These are phyloP conservation scores for Pyricularia grisea DNA, from an alignment of 2,329 filamentous ascomycete species.

Conservation along the genomic window DNA sequence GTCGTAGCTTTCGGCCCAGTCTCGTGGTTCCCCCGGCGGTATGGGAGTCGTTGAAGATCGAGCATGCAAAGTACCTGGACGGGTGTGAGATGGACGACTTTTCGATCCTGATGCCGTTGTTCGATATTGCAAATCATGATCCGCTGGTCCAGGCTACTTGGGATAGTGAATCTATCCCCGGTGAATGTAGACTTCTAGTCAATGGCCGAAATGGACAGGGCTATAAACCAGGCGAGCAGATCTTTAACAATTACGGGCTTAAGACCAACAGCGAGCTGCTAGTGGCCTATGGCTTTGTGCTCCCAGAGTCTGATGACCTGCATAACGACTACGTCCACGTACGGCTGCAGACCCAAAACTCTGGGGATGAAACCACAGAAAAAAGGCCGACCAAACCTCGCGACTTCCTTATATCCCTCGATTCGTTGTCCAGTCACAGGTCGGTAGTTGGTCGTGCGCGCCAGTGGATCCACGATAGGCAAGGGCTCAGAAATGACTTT, in stretches of 20 bases:
- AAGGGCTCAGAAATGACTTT: conserved; percentile 23
- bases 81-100: conserved; percentile 45
- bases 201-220: conserved; percentile 15
- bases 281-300: conserved; percentile 53
- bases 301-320: conserved; percentile 34
- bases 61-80: not conserved
- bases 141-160: conserved; percentile 51
- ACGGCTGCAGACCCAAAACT: conserved; percentile 26
- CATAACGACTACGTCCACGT: conserved; percentile 54
- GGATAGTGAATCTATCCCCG: conserved; percentile 32
- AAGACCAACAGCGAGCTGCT: conserved; percentile 67
- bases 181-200: not conserved
- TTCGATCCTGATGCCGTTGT: conserved; percentile 58
- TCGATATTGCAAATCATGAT: conserved; percentile 65
- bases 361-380: conserved; percentile 11
- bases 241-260: conserved; percentile 63
- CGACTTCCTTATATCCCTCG: conserved; percentile 44
- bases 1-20: conserved; percentile 54
- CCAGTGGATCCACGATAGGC: conserved; percentile 18
- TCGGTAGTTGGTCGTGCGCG: conserved; percentile 36
- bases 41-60: not conserved
- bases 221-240: conserved; percentile 42
- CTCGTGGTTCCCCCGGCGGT: conserved; percentile 36
- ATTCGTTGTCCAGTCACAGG: conserved; percentile 35
- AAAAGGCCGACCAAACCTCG: conserved; percentile 6